Percentiles rank a stretch among this genome's conserved stretches.
Conservation (phyloP, 345 rosid genomes). For the Theobroma cacao region DNA sequence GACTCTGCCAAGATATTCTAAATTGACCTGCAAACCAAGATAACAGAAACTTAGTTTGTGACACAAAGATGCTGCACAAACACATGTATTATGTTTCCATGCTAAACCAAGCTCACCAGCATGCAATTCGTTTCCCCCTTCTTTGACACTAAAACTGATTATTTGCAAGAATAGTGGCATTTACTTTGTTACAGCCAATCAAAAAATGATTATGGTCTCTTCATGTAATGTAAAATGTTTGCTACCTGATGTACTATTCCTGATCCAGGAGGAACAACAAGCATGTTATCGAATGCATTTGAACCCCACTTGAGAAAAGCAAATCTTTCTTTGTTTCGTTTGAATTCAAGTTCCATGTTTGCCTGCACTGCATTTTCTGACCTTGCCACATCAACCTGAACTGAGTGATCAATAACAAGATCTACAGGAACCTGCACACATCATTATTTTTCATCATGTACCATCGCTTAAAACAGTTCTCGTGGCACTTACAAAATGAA, state of each 20-base stretch:
- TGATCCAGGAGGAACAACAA: constrained; percentile 96
- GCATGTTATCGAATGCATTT: constrained; percentile 85
- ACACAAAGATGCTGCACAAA: background rate
- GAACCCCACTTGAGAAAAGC: constrained; percentile 97
- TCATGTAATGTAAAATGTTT: background rate
- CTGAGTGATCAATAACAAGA: constrained; percentile 97
- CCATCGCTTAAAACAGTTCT: background rate
- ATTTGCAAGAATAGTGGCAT: background rate
- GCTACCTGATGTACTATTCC: constrained; percentile 95
- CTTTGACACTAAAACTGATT: background rate
- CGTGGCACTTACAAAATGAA: background rate
- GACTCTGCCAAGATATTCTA: constrained; percentile 91
- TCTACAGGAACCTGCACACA: constrained; percentile 85
- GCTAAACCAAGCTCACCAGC: background rate
- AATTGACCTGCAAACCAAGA: constrained; percentile 60
- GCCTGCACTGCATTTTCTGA: constrained; percentile 92
- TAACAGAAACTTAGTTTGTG: background rate
- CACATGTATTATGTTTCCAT: background rate
- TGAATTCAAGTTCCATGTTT: constrained; percentile 89
- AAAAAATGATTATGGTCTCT: background rate
- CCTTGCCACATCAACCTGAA: constrained; percentile 91
- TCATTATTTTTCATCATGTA: background rate
- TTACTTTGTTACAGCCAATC: background rate
- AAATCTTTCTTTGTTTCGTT: constrained; percentile 85
- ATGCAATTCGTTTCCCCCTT: background rate